phyloP scores from a whole-genome alignment of 441 rosid genomes.

The Populus trichocarpa region DNA sequence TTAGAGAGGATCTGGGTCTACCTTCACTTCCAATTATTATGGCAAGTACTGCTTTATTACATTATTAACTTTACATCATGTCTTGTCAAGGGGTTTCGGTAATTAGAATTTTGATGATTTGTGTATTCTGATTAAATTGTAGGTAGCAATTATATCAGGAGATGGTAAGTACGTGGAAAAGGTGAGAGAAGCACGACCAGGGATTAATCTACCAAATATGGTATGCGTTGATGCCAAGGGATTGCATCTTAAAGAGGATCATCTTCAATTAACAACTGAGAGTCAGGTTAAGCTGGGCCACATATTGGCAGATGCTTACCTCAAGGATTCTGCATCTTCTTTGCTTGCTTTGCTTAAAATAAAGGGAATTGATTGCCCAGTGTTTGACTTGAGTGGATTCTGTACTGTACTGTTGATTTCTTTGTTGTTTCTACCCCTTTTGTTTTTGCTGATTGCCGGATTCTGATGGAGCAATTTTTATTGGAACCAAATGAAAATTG shows the following conservation, averaged over 20 bases:
- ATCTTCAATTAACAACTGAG: conserved; percentile 69
- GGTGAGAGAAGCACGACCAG: conserved; percentile 71
- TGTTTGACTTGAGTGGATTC: not conserved
- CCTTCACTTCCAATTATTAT: conserved; percentile 73
- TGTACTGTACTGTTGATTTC: not conserved
- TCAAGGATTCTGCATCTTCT: conserved; percentile 36
- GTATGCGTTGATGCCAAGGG: conserved; percentile 36
- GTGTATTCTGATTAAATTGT: not conserved
- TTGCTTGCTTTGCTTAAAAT: not conserved
- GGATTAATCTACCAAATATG: conserved; percentile 50
- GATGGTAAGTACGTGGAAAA: conserved; percentile 48
- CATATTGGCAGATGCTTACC: conserved; percentile 63
- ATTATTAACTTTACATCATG: not conserved
- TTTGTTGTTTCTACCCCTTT: not conserved
- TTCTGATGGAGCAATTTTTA: not conserved
- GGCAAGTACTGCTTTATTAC: conserved; percentile 29
- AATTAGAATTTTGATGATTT: too few relatives aligned
- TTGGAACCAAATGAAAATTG: not conserved
- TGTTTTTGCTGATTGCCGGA: not conserved
- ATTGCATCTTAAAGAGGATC: conserved; percentile 52
- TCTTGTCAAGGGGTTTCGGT: not conserved
- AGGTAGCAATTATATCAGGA: conserved; percentile 83
- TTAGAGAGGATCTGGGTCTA: conserved; percentile 61
- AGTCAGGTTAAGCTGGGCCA: conserved; percentile 68
- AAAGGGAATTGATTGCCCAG: not conserved